phyloP scores from a whole-genome alignment of 1,284 basidiomycete genomes.

The Meira miltonrushii region DNA sequence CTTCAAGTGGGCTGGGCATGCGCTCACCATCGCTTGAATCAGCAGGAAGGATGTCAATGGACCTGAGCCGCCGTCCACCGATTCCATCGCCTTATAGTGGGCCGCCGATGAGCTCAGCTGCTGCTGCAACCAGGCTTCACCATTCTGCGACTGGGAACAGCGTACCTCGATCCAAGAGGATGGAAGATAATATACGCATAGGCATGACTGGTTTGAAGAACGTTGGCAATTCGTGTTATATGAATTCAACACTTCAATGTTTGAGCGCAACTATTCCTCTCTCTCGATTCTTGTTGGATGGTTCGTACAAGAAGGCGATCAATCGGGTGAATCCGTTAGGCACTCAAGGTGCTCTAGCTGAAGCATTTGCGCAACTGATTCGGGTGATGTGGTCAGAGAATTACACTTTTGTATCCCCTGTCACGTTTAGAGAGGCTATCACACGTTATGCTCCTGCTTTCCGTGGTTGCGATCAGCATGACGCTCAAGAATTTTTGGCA shows the following conservation, averaged over 20 bases:
- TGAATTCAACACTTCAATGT: conserved; percentile 52
- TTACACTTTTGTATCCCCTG: conserved; percentile 74
- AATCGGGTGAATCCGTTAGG: conserved; percentile 83
- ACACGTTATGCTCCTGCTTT: conserved; percentile 45
- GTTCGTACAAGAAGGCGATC: conserved; percentile 78
- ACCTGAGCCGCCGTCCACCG: conserved; percentile 2
- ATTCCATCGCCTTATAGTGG: conserved; percentile 8
- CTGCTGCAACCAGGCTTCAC: neutral
- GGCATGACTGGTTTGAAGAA: conserved; percentile 50
- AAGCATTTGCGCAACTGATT: conserved; percentile 76
- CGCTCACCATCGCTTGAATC: neutral
- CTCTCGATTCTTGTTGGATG: conserved; percentile 53
- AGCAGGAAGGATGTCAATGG: neutral
- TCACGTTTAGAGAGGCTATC: conserved; percentile 72
- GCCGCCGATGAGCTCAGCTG: conserved; percentile 8
- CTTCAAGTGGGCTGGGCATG: neutral
- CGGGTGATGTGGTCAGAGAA: conserved; percentile 84
- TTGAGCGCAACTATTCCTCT: conserved; percentile 47
- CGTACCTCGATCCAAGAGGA: neutral
- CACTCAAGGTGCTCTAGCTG: conserved; percentile 76
- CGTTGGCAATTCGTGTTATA: conserved; percentile 52
- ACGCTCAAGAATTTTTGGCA: conserved; percentile 22
- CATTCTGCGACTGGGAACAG: neutral
- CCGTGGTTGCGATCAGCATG: conserved; percentile 42
- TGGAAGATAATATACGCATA: conserved; percentile 27